Base-by-base conservation (phyloP, 202 grass and related monocot species). In the Bolboschoenoplectus hybrid region DNA sequence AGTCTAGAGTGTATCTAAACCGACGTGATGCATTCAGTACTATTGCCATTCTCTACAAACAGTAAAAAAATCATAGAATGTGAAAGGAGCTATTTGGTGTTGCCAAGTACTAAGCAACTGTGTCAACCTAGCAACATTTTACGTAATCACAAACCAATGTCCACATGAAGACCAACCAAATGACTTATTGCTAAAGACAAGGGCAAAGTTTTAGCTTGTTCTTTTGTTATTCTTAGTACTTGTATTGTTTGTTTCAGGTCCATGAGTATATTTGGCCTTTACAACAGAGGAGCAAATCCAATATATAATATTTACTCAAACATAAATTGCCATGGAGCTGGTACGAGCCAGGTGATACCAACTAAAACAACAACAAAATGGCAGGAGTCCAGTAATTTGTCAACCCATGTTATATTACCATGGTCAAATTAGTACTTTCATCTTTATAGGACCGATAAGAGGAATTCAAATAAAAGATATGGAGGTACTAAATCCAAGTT, bases 1-100 rank as follows among this genome's bases (percentile, higher is more conserved):
- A 92, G 84, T 98, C 97, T 12, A 98, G 55, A 1, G 97, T 98
- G 44, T 98, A 98, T 84, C 93, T 89, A 86, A 98, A 98, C 60
- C 97, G 87, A 43, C 97, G 92, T 44, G 93, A 91, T 19, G 97
- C 93, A 91, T 98, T 98, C 81, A 98, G 74, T 35, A 96, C 97
- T 74, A 96, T 89, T 32, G 90, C 92, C 81, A 92, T 89, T 94
- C 89, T 89, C 97, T 96, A 87, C 67, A 85, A 39, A 40, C 34
- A 10, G 80, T 20, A 82, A n/a, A 45, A 26, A 83, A 14, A 52
- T 79, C 4, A 79, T 58, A 58, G 34, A 1, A 19, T 41, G 53
- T 79, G 50, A 62, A 82, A 53, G 38, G 16, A 65, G n/a, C 67
- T 89, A n/a, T 78, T 57, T 13, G 13, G 32, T 2, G 32, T 40